These are phyloP conservation scores for Ampelocalamus luodianensis DNA, from an alignment of 176 grass and related monocot genomes.

Conservation along the genomic window DNA sequence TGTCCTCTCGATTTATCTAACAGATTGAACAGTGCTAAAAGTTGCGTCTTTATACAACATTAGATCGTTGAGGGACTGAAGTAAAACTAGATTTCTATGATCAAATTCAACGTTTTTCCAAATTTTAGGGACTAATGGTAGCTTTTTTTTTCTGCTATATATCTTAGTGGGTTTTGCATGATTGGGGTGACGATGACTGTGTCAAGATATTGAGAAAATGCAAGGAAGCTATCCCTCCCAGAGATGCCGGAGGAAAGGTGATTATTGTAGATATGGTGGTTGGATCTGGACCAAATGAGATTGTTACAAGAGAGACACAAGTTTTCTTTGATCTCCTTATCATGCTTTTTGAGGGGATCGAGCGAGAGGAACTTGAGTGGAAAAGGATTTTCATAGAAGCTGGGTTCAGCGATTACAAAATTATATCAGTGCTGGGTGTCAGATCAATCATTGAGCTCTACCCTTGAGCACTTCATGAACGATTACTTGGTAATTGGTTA, in stretches of 20 bases:
- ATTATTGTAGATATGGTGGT: constrained; percentile 57
- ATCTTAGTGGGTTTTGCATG: not conserved
- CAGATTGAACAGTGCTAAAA: no score
- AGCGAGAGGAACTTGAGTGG: constrained; percentile 53
- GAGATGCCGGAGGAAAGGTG: constrained; percentile 49
- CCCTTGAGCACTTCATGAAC: constrained; percentile 17
- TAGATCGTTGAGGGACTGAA: no score
- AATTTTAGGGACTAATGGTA: not conserved
- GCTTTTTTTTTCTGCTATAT: no score
- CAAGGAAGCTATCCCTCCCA: constrained; percentile 44
- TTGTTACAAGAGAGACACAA: constrained; percentile 12
- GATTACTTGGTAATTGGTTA: no score
- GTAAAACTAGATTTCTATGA: no score
- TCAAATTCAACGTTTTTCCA: not conserved
- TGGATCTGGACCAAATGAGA: not conserved
- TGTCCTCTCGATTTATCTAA: no score
- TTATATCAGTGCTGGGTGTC: constrained; percentile 25
- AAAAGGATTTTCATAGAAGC: constrained; percentile 30
- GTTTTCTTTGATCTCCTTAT: constrained; percentile 48
- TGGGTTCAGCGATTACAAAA: constrained; percentile 48
- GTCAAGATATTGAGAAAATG: constrained; percentile 48
- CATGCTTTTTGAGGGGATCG: constrained; percentile 14
- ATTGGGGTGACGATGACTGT: constrained; percentile 6
- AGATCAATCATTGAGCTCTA: constrained; percentile 55
- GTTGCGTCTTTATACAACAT: no score